These are phyloP conservation scores for Pulicaria dysenterica DNA, from an alignment of 129 eudicot species.

Conservation along the genomic window DNA sequence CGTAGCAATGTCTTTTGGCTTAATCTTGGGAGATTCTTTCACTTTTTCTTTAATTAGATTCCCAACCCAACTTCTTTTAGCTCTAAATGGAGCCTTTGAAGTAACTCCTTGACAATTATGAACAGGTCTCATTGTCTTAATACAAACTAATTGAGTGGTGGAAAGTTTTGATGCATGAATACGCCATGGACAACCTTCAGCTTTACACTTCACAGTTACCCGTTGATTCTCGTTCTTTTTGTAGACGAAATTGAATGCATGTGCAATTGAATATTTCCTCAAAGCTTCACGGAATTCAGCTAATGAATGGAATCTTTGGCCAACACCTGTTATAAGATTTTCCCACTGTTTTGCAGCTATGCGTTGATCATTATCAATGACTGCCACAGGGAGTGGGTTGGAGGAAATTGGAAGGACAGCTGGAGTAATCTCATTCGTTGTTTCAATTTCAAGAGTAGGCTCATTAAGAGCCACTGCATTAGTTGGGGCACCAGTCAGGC, in stretches of 20 bases:
- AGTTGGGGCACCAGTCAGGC: not conserved
- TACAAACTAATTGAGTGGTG: slow-evolving; percentile 51
- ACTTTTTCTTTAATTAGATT: slow-evolving; percentile 56
- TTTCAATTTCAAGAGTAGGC: slow-evolving; percentile 28
- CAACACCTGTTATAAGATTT: slow-evolving; percentile 49
- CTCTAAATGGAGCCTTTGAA: slow-evolving; percentile 46
- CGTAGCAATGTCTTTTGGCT: slow-evolving; percentile 53
- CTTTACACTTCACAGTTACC: slow-evolving; percentile 50
- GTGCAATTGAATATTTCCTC: slow-evolving; percentile 51
- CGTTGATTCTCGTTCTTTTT: slow-evolving; percentile 58
- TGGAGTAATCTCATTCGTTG: slow-evolving; percentile 22
- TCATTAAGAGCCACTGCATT: slow-evolving; percentile 32
- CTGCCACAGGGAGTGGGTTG: slow-evolving; percentile 30
- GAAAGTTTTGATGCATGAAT: slow-evolving; percentile 53
- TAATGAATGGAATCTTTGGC: slow-evolving; percentile 47
- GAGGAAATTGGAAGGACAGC: slow-evolving; percentile 37
- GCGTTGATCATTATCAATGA: slow-evolving; percentile 33
- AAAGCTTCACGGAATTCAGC: slow-evolving; percentile 54
- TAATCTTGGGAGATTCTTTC: slow-evolving; percentile 48
- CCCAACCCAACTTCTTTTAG: slow-evolving; percentile 55
- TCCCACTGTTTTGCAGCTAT: slow-evolving; percentile 51
- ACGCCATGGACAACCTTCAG: slow-evolving; percentile 60
- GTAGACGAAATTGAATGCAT: slow-evolving; percentile 47
- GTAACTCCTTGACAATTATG: slow-evolving; percentile 58
- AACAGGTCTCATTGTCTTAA: slow-evolving; percentile 43